Evolutionary conservation across 2,329 filamentous ascomycete species (phyloP), one percentile per base, ranked within the genome.

Genomic region (Cercospora berteroae): DNA sequence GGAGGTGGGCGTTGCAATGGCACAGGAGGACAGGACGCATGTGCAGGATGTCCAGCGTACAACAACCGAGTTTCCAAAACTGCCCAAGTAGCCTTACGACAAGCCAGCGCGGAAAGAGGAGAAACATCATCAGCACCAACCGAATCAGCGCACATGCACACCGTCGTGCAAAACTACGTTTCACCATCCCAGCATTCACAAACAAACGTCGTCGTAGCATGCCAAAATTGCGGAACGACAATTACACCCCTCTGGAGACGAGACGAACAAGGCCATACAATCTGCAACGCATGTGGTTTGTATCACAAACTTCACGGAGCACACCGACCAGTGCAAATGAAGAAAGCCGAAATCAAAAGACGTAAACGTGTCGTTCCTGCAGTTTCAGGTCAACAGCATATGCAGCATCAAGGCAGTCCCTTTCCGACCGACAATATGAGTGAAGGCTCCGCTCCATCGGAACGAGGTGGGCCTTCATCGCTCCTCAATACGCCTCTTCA

Each of bases 221-320:
- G 95, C 74, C 94, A 98, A 77, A 99, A 99, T 76, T 99, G 95
- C 79, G 92, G 90, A 31, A 99, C 95, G 12, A 98, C 95, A 0
- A 94, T 98, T 64, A 99, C 95, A 50, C 95, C 95, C 13, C 84
- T 99, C 13, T 99, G 95, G 95, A 87, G 95, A 76, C 87, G 95
- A 74, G 95, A 98, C 77, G 94, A 97, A 79, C 89, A 90, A 73
- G 95, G 95, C 1, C 94, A 97, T 80, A 96, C 94, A 5, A 99
- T 99, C 71, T 99, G 95, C 83, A 99, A 99, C 80, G 95, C 95
- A 61, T 99, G 95, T 82, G 95, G 94, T 4, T 83, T 99, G 3
- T 99, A 99, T 79, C 93, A 96, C 82, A 98, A 98, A 80, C 88
- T 99, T 2, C 95, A 99, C 77, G 94, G 94, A 64, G 89, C 93